Evolutionary conservation across 2,329 filamentous ascomycete genomes (phyloP), one percentile per base, ranked within the genome.

Genomic region (Aureobasidium leucospermi): DNA sequence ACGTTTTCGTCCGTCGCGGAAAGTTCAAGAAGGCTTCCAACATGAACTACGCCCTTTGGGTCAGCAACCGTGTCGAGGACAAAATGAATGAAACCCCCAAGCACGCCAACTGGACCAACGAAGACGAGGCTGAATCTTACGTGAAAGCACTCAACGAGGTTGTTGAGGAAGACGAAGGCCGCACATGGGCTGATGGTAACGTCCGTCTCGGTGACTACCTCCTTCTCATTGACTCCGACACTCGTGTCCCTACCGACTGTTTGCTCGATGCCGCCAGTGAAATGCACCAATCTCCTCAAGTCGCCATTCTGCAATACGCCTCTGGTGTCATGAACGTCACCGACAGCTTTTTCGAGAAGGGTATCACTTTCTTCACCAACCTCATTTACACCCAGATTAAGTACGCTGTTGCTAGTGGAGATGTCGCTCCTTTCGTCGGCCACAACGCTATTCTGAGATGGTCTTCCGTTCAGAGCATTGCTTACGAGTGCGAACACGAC

Each of bases 141-240:
- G 86, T 70, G 73, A 78, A 67, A 79, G 83, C 61, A 23, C 79
- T 92, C 43, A 81, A 83, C 65, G 81, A 87, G 61, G 82, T 87
- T 16, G 78, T 92, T 39, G 80, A 85, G 48, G 83, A 74, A 46
- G 70, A 85, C 51, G 79, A 88, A 60, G 84, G 85, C 16, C 83
- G 86, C 31, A 87, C 87, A 31, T 89, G 87, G 87, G 89, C 89
- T 16, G 89, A 90, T 69, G 90, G 90, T 63, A 91, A 94, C 72
- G 87, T 96, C 65, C 88, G 90, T 55, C 78, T 95, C 23, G 90
- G 90, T 59, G 90, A 95, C 73, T 92, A 91, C 72, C 89, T 92
- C 61, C 76, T 89, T 34, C 76, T 92, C 61, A 88, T 90, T 68
- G 87, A 90, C 74, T 90, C 87, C 1, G 88, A 91, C 71, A 91